Base-by-base conservation (phyloP, 768 basidiomycete species). In the Butyriboletus loyo region DNA sequence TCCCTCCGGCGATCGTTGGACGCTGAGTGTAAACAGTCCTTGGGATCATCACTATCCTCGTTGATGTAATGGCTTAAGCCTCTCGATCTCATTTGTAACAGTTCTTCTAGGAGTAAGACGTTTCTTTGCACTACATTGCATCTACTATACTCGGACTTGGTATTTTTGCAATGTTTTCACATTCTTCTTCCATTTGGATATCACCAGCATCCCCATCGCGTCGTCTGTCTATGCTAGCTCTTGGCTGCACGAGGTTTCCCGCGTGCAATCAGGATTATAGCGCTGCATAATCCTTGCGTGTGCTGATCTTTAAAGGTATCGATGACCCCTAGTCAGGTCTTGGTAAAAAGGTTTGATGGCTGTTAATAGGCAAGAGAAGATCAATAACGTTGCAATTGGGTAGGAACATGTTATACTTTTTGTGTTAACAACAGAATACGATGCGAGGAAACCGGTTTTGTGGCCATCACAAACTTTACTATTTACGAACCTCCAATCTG, bases 11-110 rank as follows among this genome's bases (percentile, higher is more conserved):
- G 10, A 25, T 31, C 9, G 38, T 27, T 36, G 41, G 22, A 42
- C 17, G 25, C 50, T 52, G 30, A 59, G 21, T 40, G 39, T 48
- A 39, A 39, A 21, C 60, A 88, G 89, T 93, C 36, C 83, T 96
- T 41, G 93, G 93, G 34, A 91, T 96, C 51, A 80, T 92, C 52
- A 95, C 91, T 19, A 95, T 96, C 63, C 75, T 93, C 40, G 91
- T 96, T 31, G 92, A 95, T 72, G 70, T 93, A 41, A 78, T 81
- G 77, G 77, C 80, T n/a, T 78, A 65, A 53, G n/a, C 41, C 35
- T 19, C 24, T 15, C 25, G 19, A n/a, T 41, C 50, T 31, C 43
- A 42, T 49, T 48, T 58, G 58, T 54, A 58, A 53, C 37, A 50
- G 11, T 52, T 50, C 39, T 37, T 27, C 48, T 31, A 47, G 53